Percentiles rank a stretch among this genome's conserved stretches.
phyloP scores from a whole-genome alignment of 2,329 filamentous ascomycete genomes.

The Fusarium sp. region DNA sequence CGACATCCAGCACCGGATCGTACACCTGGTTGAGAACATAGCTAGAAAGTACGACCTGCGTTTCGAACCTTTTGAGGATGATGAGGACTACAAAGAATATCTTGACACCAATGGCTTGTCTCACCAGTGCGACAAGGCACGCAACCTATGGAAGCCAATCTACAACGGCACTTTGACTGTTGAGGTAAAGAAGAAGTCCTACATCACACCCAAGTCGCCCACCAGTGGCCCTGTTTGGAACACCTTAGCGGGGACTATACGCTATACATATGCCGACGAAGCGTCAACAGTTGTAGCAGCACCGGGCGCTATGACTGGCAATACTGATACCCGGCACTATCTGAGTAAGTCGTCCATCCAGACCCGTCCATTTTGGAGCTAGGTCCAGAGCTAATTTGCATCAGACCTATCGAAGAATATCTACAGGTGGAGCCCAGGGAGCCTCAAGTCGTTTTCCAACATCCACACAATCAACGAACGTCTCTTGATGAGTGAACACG shows the following conservation, averaged over 20 bases:
- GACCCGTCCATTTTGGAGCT: fast-evolving
- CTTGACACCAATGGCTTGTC: background rate
- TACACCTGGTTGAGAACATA: background rate
- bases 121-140: background rate
- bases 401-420: constrained; percentile 19
- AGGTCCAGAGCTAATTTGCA: background rate
- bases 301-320: constrained; percentile 31
- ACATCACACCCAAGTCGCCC: constrained; percentile 2
- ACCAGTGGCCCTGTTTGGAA: constrained; percentile 18
- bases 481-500: constrained; percentile 25
- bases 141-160: background rate
- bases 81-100: constrained; percentile 5
- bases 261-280: background rate
- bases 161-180: background rate
- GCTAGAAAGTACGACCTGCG: background rate
- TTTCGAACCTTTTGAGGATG: constrained; percentile 18
- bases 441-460: constrained; percentile 15
- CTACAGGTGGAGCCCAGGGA: constrained; percentile 12
- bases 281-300: constrained; percentile 9
- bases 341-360: constrained; percentile 3
- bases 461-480: constrained; percentile 24
- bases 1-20: background rate
- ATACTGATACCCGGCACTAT: constrained; percentile 31
- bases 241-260: constrained; percentile 14
- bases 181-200: background rate